phyloP scores from a whole-genome alignment of 192 early-diverging fungal genomes.

The Gorgonomyces haynaldii region DNA sequence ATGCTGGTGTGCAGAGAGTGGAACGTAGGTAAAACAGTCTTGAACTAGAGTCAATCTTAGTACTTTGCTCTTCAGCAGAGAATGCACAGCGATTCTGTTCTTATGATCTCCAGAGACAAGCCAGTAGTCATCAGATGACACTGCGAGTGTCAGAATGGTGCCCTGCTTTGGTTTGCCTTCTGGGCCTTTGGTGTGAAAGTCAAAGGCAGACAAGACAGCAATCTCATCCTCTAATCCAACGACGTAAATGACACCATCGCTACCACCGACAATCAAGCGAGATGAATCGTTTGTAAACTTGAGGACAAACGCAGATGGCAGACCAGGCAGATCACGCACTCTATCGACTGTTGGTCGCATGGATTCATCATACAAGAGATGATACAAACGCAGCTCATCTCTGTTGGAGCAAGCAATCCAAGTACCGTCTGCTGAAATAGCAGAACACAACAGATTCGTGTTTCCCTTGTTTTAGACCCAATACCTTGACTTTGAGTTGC shows the following conservation, averaged over 20 bases:
- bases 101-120: conserved; percentile 67
- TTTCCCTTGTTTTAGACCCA: conserved; percentile 20
- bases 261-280: conserved; percentile 62
- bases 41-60: not conserved
- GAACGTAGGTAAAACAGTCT: conserved; percentile 39
- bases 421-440: conserved; percentile 68
- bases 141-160: conserved; percentile 56
- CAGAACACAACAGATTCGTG: conserved; percentile 55
- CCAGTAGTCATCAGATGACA: conserved; percentile 70
- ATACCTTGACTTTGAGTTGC: conserved; percentile 62
- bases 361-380: conserved; percentile 2
- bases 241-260: conserved; percentile 62
- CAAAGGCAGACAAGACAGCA: conserved; percentile 40
- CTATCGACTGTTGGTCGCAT: not conserved
- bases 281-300: conserved; percentile 69
- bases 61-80: conserved; percentile 60
- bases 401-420: conserved; percentile 78
- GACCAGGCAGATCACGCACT: conserved; percentile 6
- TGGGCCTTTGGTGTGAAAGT: conserved; percentile 12
- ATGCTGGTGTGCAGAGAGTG: conserved; percentile 52
- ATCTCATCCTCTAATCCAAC: conserved; percentile 61
- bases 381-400: conserved; percentile 34
- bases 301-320: conserved; percentile 56
- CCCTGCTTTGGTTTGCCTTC: conserved; percentile 23
- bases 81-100: conserved; percentile 62